Evolutionary conservation across 257 asterid species (phyloP).

Genomic region (Salvia miltiorrhiza): DNA sequence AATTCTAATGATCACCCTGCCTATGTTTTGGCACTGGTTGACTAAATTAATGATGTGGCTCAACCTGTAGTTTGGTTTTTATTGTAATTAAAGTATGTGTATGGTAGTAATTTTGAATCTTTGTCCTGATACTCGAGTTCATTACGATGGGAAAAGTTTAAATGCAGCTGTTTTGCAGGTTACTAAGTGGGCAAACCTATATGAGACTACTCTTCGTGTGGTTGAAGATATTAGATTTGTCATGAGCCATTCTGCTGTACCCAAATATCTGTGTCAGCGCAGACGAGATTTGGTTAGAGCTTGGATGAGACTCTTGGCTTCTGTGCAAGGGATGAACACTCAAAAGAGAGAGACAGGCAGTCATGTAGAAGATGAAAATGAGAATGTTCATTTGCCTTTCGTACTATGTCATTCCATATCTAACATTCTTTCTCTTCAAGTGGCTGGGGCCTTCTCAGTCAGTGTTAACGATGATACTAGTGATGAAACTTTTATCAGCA

Average conservation of each 20-base stretch:
- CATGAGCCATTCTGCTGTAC: constrained; percentile 83
- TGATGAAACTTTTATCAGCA: constrained; percentile 39
- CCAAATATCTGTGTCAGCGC: constrained; percentile 58
- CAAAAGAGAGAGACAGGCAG: constrained; percentile 87
- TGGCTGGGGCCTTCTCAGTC: constrained; percentile 79
- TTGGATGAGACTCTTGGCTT: constrained; percentile 86
- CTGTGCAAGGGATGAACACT: constrained; percentile 93
- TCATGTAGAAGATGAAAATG: constrained; percentile 84
- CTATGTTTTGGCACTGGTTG: constrained; percentile 1
- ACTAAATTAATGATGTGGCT: neutral
- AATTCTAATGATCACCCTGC: neutral
- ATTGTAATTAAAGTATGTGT: neutral
- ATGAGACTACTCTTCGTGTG: constrained; percentile 76
- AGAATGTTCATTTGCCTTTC: constrained; percentile 70
- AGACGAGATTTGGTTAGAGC: constrained; percentile 68
- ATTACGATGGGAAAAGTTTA: constrained; percentile 21
- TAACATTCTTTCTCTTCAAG: constrained; percentile 70
- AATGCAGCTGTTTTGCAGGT: constrained; percentile 57
- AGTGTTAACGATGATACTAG: constrained; percentile 35
- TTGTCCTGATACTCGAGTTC: constrained; percentile 3
- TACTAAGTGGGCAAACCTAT: constrained; percentile 65
- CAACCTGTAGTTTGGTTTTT: constrained; percentile 3
- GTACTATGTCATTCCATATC: constrained; percentile 68
- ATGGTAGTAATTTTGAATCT: neutral
- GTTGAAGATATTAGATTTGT: constrained; percentile 87